Base-by-base conservation (phyloP, 805 yeast genomes). In the Suhomyces sp. region DNA sequence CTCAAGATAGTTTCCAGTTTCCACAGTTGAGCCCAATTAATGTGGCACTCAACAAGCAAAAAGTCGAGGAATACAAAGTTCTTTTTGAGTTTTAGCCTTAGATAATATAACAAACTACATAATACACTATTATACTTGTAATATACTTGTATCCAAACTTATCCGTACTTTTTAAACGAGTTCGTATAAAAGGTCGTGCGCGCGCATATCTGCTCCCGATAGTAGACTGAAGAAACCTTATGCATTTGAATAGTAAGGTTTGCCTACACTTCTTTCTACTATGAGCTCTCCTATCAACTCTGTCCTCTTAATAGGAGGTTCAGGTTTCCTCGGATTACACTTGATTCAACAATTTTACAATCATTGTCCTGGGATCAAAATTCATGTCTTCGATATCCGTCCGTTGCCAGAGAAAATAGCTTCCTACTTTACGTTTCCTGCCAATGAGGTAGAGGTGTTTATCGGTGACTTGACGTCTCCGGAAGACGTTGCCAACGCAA, bases 241-340 rank as follows among this genome's bases (percentile, higher is more conserved):
- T 19, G n/a, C 17, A 8, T 33, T 33, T n/a, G 8, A 13, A 6
- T 33, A 5, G 36, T 33, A 33, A 27, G 29, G 4, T n/a, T 7
- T 1, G 4, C 2, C n/a, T 33, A 33, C 36, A 27, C 6, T 29
- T 2, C 13, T 29, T 12, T n/a, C 7, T 19, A 42, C 17, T 5
- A 47, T 47, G 49, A 22, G 31, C 36, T 5, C 49, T 10, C 46
- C 48, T 5, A 59, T 64, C 53, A 70, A 81, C 33, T 80, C 87
- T 1, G 96, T 94, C 2, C 81, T 94, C 29, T 76, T 94, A 19
- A 83, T 94, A n/a, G 99, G 99, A 48, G 99, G 99, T 8, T 76
- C 97, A 4, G 99, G 99, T 0, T 94, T 94, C 60, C 79, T 94
- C 19, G 99, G 99, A 2, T 82, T 90, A 46, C 99, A 94, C 60